These are phyloP conservation scores for Candida suzukii DNA, from an alignment of 805 yeast genomes.

Conservation along the genomic window DNA sequence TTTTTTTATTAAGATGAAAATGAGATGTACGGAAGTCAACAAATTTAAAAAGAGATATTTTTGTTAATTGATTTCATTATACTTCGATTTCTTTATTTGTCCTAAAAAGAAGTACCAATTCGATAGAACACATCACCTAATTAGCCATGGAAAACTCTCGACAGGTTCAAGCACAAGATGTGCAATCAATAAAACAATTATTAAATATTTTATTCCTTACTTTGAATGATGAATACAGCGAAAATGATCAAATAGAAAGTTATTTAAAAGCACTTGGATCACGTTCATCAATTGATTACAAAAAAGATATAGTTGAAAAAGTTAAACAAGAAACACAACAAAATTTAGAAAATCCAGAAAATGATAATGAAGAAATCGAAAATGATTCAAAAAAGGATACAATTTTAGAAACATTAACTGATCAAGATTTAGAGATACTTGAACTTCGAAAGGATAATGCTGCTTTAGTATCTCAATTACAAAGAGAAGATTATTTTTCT, in stretches of 20 bases:
- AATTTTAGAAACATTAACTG: conserved; percentile 2
- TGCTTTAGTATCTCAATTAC: conserved; percentile 21
- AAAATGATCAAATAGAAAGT: conserved; percentile 10
- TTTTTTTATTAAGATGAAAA: no score
- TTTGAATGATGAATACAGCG: conserved; percentile 21
- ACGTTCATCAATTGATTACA: conserved; percentile 6
- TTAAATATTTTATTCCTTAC: conserved; percentile 21
- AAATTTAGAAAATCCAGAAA: neutral
- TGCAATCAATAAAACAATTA: conserved; percentile 14
- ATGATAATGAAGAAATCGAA: neutral
- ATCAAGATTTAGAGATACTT: conserved; percentile 10
- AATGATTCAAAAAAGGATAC: neutral
- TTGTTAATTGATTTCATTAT: no score
- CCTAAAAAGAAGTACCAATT: neutral
- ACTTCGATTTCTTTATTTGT: no score
- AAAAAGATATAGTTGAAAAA: neutral
- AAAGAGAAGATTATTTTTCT: conserved; percentile 25
- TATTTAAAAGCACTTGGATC: conserved; percentile 10
- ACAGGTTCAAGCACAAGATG: neutral
- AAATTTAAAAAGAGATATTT: no score
- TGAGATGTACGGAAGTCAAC: no score
- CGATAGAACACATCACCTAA: no score
- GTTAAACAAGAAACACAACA: neutral
- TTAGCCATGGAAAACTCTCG: neutral
- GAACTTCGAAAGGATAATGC: conserved; percentile 19